Conservation (phyloP, 352 stramenopile genomes). For the Globisporangium irregulare region DNA sequence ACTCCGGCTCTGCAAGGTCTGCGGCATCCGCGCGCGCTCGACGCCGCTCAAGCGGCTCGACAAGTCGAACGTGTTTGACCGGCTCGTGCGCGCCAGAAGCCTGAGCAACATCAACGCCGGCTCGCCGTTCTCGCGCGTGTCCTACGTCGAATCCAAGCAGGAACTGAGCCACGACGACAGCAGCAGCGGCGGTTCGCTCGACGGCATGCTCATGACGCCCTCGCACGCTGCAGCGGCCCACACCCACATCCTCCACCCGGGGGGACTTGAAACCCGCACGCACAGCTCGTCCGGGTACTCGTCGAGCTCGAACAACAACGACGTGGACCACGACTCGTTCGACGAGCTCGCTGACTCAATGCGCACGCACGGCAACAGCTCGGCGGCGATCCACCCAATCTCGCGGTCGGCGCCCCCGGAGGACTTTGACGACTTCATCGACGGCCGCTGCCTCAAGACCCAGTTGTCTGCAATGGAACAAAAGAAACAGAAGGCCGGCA, state of each 20-base stretch:
- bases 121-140: constrained; percentile 44
- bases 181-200: constrained; percentile 25
- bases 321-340: constrained; percentile 29
- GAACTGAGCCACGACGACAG: constrained; percentile 19
- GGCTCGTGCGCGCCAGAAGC: constrained; percentile 49
- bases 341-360: constrained; percentile 19
- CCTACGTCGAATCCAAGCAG: constrained; percentile 43
- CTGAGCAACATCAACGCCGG: constrained; percentile 45
- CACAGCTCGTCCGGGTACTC: constrained; percentile 27
- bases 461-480: constrained; percentile 55
- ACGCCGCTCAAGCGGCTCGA: constrained; percentile 57
- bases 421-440: constrained; percentile 65
- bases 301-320: constrained; percentile 20
- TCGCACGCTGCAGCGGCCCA: not conserved
- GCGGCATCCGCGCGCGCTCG: constrained; percentile 67
- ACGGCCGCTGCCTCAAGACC: constrained; percentile 49
- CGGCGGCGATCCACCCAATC: constrained; percentile 37
- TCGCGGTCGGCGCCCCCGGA: constrained; percentile 23
- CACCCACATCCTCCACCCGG: not conserved
- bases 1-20: constrained; percentile 79
- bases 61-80: constrained; percentile 66
- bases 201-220: constrained; percentile 14
- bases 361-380: constrained; percentile 25
- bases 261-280: constrained; percentile 18
- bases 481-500: constrained; percentile 35